Conservation (phyloP, 2,329 filamentous ascomycete species). For the Escovopsis sp. region DNA sequence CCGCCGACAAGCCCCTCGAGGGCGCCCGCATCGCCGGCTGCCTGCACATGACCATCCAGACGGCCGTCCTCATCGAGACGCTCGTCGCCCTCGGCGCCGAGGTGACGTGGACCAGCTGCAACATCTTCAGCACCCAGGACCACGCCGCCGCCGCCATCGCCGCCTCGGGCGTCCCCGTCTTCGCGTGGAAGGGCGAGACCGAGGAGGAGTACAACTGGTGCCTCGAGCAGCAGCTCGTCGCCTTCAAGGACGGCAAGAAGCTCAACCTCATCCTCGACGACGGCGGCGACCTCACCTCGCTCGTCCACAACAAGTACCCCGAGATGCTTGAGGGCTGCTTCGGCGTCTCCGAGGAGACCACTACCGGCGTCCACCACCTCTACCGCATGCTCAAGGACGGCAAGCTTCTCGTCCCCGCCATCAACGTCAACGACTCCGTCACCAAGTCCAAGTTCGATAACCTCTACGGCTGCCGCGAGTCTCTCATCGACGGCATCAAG, state of each 20-base stretch:
- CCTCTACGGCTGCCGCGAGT: conserved; percentile 98
- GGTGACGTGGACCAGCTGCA: conserved; percentile 98
- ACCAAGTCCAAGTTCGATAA: conserved; percentile 99
- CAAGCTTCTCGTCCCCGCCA: conserved; percentile 79
- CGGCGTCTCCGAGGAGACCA: conserved; percentile 98
- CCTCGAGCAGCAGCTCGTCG: conserved; percentile 89
- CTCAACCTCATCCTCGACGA: conserved; percentile 99
- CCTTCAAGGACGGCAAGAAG: conserved; percentile 93
- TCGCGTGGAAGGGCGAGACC: conserved; percentile 74
- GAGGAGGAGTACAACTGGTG: conserved; percentile 99
- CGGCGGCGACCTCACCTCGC: conserved; percentile 88
- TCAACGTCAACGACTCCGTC: conserved; percentile 99
- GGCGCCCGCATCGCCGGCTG: conserved; percentile 95
- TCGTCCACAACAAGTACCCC: conserved; percentile 96
- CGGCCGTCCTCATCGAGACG: conserved; percentile 97
- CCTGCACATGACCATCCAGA: conserved; percentile 99
- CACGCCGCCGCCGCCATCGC: conserved; percentile 97
- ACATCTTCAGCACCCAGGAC: conserved; percentile 99
- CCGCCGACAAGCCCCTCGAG: conserved; percentile 78
- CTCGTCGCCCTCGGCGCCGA: conserved; percentile 87
- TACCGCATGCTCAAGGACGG: conserved; percentile 94
- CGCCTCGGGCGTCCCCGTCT: conserved; percentile 77
- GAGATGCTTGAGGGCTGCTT: conserved; percentile 97
- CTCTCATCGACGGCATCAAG: conserved; percentile 98
- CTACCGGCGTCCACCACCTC: conserved; percentile 97